These are phyloP conservation scores for Candida insectorum DNA, from an alignment of 805 yeast species.

Conservation along the genomic window DNA sequence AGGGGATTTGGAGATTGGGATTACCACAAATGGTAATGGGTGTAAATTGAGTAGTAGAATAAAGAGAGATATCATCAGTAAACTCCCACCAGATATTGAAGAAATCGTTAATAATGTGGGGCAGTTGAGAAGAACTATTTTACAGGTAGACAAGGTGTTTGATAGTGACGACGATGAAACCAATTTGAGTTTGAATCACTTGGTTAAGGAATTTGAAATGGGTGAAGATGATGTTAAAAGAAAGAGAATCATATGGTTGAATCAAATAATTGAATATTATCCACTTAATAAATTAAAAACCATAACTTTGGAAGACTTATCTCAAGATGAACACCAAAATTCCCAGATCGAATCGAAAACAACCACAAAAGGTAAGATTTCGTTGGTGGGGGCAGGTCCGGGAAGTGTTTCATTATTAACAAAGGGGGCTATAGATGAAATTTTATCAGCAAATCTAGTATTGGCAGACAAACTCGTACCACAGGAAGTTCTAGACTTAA, in stretches of 20 bases:
- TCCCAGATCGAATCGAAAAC: background rate
- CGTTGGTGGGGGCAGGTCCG: conserved; percentile 94
- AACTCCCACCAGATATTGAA: conserved; percentile 69
- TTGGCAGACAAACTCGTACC: conserved; percentile 93
- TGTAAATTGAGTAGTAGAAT: conserved; percentile 81
- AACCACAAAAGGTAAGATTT: conserved; percentile 48
- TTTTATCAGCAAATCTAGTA: conserved; percentile 76
- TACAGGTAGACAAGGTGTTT: conserved; percentile 51
- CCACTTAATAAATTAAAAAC: conserved; percentile 67
- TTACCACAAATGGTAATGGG: conserved; percentile 86
- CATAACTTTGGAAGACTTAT: conserved; percentile 58
- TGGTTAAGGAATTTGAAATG: conserved; percentile 59
- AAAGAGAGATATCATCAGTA: conserved; percentile 64
- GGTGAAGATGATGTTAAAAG: conserved; percentile 47
- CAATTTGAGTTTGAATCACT: conserved; percentile 56
- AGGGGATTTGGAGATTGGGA: conserved; percentile 77
- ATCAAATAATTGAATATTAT: conserved; percentile 87
- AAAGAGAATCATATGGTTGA: conserved; percentile 76
- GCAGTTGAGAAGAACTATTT: conserved; percentile 52
- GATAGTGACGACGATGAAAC: conserved; percentile 68
- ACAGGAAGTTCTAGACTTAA: conserved; percentile 73
- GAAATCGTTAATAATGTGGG: conserved; percentile 70
- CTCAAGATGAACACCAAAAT: conserved; percentile 18
- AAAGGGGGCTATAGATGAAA: conserved; percentile 77
- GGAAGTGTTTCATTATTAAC: conserved; percentile 83